phyloP scores from a whole-genome alignment of 768 basidiomycete species.

The Pisolithus albus region DNA sequence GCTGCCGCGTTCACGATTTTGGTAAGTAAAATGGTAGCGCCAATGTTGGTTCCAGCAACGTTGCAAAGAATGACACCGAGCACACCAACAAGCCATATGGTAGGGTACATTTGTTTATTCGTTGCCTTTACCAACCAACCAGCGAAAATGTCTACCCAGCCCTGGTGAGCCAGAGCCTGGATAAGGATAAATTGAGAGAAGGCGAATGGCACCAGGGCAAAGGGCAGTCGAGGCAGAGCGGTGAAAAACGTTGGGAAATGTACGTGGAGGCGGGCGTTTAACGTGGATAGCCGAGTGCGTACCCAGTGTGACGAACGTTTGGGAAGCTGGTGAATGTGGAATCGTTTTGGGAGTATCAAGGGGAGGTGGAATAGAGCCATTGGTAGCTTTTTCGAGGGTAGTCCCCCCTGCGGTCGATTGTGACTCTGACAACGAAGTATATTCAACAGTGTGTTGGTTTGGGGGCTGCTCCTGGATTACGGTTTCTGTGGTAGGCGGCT shows the following conservation, averaged over 20 bases:
- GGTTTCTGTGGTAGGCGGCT: background rate
- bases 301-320: too few relatives aligned
- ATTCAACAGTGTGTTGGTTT: background rate
- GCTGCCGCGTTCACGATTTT: constrained; percentile 58
- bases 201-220: constrained; percentile 82
- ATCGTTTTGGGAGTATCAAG: background rate
- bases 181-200: constrained; percentile 95
- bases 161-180: constrained; percentile 70
- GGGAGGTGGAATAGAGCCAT: background rate
- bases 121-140: constrained; percentile 52
- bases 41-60: constrained; percentile 84
- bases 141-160: constrained; percentile 85
- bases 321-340: too few relatives aligned
- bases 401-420: background rate
- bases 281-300: background rate
- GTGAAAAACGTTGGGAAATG: constrained; percentile 69
- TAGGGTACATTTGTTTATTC: constrained; percentile 35
- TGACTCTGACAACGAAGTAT: background rate
- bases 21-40: constrained; percentile 83
- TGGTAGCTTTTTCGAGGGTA: constrained; percentile 1
- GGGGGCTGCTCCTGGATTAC: background rate
- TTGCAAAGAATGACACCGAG: constrained; percentile 74
- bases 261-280: constrained; percentile 9
- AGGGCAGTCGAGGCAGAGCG: constrained; percentile 63
- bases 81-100: constrained; percentile 63